A percentile compares a stretch with the other conserved stretches of the same genome.
Conservation (phyloP, 2,329 filamentous ascomycete species). For the Metarhizium humberi region DNA sequence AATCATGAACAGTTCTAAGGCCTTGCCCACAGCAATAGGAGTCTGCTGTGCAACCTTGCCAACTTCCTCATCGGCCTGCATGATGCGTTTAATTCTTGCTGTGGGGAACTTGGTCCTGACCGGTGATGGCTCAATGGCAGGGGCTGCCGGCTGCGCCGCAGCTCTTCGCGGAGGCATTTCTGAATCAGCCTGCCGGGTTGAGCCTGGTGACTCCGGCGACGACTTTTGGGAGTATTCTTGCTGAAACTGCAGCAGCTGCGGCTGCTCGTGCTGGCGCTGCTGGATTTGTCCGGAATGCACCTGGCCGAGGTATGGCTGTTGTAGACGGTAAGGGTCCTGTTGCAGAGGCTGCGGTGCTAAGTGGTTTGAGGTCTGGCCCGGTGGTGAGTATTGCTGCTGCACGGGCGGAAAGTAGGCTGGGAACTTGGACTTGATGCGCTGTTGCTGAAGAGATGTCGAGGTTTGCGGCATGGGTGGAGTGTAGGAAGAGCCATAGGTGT, state of each 20-base stretch:
- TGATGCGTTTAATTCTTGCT: slow-evolving; percentile 95
- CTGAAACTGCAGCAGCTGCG: slow-evolving; percentile 2
- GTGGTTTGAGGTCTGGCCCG: slow-evolving; percentile 8
- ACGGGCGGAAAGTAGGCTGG: slow-evolving; percentile 14
- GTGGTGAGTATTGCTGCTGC: slow-evolving; percentile 13
- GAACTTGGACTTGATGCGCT: slow-evolving; percentile 15
- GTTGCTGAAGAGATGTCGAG: slow-evolving; percentile 17
- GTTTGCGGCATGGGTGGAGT: slow-evolving; percentile 17
- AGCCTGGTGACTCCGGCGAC: not conserved
- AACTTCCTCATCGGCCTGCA: slow-evolving; percentile 98
- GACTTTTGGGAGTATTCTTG: not conserved
- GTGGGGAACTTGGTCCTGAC: slow-evolving; percentile 96
- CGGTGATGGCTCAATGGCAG: slow-evolving; percentile 51
- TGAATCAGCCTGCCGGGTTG: slow-evolving; percentile 7
- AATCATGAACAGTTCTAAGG: slow-evolving; percentile 96
- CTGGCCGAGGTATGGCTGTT: slow-evolving; percentile 5
- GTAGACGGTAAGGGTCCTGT: slow-evolving; percentile 10
- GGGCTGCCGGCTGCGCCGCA: slow-evolving; percentile 20
- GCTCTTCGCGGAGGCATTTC: slow-evolving; percentile 25
- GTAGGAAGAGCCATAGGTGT: slow-evolving; percentile 16
- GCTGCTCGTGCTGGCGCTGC: not conserved
- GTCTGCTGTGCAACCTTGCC: slow-evolving; percentile 98
- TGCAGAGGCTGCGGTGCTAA: slow-evolving; percentile 9
- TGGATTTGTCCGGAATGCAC: not conserved
- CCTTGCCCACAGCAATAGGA: slow-evolving; percentile 90